phyloP scores from a whole-genome alignment of 805 yeast species.

The Clavispora asparagi region DNA sequence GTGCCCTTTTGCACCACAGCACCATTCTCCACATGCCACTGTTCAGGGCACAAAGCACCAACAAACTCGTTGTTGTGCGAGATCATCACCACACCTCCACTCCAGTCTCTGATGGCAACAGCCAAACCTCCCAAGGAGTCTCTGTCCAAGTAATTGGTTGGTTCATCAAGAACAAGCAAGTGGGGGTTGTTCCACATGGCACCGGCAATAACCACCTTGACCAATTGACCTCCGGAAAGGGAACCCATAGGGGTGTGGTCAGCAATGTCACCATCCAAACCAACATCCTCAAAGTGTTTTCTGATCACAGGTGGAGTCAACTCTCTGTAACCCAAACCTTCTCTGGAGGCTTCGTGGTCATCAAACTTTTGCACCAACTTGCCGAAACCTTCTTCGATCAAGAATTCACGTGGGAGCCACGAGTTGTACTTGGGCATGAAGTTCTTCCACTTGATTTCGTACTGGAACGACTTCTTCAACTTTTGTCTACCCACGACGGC shows the following conservation, averaged over 20 bases:
- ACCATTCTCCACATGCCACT: conserved; percentile 96
- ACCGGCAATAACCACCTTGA: conserved; percentile 97
- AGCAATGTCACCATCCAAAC: conserved; percentile 96
- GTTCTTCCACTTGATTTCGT: conserved; percentile 89
- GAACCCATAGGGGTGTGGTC: conserved; percentile 98
- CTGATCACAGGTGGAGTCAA: conserved; percentile 87
- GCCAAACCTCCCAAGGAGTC: conserved; percentile 98
- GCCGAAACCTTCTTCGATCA: conserved; percentile 52
- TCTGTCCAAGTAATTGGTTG: conserved; percentile 96
- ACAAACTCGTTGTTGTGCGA: conserved; percentile 97
- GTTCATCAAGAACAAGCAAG: conserved; percentile 92
- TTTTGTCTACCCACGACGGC: conserved; percentile 97
- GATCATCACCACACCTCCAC: conserved; percentile 97
- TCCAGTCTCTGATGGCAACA: conserved; percentile 95
- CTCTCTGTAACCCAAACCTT: conserved; percentile 47
- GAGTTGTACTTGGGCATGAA: conserved; percentile 93
- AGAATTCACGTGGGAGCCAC: conserved; percentile 82
- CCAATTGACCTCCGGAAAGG: conserved; percentile 96
- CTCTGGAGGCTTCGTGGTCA: conserved; percentile 45
- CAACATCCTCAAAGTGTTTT: conserved; percentile 95
- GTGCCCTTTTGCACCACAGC: conserved; percentile 79
- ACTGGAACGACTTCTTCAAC: conserved; percentile 92
- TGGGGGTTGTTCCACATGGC: conserved; percentile 99
- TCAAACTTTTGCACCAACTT: conserved; percentile 42
- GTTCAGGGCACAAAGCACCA: conserved; percentile 97